Base-by-base conservation (phyloP, 441 rosid species). In the Hura crepitans region DNA sequence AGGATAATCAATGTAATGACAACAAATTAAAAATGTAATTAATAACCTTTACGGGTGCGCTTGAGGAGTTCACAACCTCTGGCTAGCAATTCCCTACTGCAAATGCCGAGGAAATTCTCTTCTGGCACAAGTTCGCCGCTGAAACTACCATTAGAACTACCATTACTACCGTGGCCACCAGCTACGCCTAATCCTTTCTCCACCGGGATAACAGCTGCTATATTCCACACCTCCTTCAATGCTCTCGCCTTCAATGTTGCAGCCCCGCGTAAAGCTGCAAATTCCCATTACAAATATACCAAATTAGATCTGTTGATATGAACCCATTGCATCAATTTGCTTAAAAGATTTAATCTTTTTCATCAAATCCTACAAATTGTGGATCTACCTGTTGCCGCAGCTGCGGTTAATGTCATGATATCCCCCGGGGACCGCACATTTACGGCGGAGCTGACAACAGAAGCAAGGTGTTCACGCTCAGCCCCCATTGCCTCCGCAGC, bases 51-150 rank as follows among this genome's bases (percentile, higher is more conserved):
- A 14, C 98, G 91, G 50, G 98, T 94, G 79, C 96, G 95, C 68
- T 94, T 93, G 69, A 93, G 97, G 60, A 93, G 85, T 78, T 91
- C 96, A 25, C 91, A 84, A 18, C 98, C 98, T 85, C 91, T 87
- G 25, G 97, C 96, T 14, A 93, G 83, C 81, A 87, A 78, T 75
- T 93, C 98, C 73, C 87, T 89, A 49, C 89, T 89, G 74, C 90
- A 93, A 27, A 84, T 81, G 3, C 96, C 98, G 0, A 93, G 70
- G 73, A 91, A 89, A 76, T 87, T 89, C 53, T 89, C 92, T 68
- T 84, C 96, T 0, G 87, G 87, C 23, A 86, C 78, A 67, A 87
- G 85, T 54, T 86, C 89, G 22, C 88, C 93, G 3, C 92, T 87
- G 67, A 74, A 85, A 70, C 87, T 77, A 65, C 87, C 86, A 50